phyloP scores from a whole-genome alignment of 139 green algal species.

The Parachlorella kessleri region DNA sequence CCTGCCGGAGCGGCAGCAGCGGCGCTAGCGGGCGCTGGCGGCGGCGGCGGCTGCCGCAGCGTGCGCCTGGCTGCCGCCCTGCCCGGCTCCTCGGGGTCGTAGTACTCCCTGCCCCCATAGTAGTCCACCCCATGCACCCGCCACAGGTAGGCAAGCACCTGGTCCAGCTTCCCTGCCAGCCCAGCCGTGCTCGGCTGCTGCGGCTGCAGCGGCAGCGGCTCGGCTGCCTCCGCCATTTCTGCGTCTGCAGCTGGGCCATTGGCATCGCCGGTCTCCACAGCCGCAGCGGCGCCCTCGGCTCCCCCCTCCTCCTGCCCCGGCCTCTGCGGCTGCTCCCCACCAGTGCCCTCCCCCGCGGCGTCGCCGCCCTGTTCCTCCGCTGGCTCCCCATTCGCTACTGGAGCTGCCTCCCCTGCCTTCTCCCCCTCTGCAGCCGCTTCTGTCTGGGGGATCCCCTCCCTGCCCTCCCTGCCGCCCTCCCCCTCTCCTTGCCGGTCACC shows the following conservation, averaged over 20 bases:
- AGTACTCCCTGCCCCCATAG: constrained; percentile 67
- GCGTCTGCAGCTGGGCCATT: not conserved
- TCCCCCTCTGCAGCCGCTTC: constrained; percentile 5
- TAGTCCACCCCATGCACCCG: constrained; percentile 91
- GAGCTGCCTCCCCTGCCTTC: constrained; percentile 10
- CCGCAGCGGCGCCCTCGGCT: constrained; percentile 12
- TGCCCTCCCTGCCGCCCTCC: not conserved
- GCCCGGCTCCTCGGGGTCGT: constrained; percentile 11
- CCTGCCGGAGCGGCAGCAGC: not conserved
- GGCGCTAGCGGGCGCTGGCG: not conserved
- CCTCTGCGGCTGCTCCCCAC: constrained; percentile 10
- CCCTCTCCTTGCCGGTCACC: not conserved
- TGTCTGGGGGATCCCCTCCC: too few species aligned
- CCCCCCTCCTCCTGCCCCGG: constrained; percentile 1
- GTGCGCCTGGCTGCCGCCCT: constrained; percentile 16
- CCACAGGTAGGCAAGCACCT: constrained; percentile 87
- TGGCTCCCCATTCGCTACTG: constrained; percentile 13
- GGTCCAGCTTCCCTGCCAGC: not conserved
- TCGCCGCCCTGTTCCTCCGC: constrained; percentile 6
- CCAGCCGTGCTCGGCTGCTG: not conserved
- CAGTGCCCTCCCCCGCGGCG: constrained; percentile 12
- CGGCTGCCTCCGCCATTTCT: not conserved
- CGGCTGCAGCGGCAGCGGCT: not conserved
- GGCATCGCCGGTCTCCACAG: constrained; percentile 10
- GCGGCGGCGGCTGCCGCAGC: constrained; percentile 13